Evolutionary conservation across 768 basidiomycete genomes (phyloP).

Genomic region (Hortiboletus campestris): DNA sequence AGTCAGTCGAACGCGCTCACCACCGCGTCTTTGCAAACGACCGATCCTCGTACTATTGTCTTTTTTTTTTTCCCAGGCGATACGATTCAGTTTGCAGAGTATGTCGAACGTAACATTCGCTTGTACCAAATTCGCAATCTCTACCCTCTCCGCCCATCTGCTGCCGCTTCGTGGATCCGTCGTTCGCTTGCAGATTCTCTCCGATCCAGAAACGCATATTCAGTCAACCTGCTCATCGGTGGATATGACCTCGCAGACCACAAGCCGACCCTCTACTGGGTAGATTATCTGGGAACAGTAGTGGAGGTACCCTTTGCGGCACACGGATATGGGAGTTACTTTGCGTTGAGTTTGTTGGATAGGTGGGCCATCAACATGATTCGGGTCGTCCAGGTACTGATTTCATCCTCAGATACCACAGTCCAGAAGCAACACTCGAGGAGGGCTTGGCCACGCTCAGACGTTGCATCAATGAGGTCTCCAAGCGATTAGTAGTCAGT

Average conservation of each 20-base stretch:
- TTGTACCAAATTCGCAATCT: constrained; percentile 94
- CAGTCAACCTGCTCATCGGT: constrained; percentile 90
- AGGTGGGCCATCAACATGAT: constrained; percentile 44
- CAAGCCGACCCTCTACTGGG: constrained; percentile 85
- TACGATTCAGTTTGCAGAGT: constrained; percentile 96
- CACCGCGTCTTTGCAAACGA: not conserved
- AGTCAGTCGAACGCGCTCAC: constrained; percentile 32
- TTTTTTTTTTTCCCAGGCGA: constrained; percentile 64
- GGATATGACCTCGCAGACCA: constrained; percentile 82
- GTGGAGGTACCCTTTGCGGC: constrained; percentile 89
- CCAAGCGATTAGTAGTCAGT: constrained; percentile 78
- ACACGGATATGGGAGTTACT: constrained; percentile 94
- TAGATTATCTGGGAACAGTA: constrained; percentile 93
- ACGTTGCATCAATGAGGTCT: constrained; percentile 86
- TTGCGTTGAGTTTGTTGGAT: constrained; percentile 89
- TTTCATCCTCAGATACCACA: constrained; percentile 66
- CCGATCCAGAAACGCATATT: constrained; percentile 83
- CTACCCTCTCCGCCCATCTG: constrained; percentile 83
- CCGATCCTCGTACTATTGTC: not conserved
- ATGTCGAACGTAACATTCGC: constrained; percentile 91
- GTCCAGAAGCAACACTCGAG: constrained; percentile 80
- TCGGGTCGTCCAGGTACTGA: not conserved
- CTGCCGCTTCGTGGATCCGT: constrained; percentile 95
- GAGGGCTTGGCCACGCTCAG: constrained; percentile 82
- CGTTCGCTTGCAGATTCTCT: constrained; percentile 85